These are phyloP conservation scores for Gracilaria domingensis DNA, from an alignment of 23 red algal species.

Conservation along the genomic window DNA sequence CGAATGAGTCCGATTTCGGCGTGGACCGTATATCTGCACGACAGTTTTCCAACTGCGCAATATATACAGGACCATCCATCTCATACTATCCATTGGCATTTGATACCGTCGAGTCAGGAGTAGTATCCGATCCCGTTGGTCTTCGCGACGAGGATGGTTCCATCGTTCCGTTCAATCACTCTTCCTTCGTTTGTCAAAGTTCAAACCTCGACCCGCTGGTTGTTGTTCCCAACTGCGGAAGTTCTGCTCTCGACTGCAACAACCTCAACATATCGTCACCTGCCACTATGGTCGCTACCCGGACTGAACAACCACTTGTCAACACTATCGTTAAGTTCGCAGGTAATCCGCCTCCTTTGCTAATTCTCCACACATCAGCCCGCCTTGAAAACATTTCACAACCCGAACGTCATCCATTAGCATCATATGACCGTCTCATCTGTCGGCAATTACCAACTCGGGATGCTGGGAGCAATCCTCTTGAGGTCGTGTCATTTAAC, in stretches of 20 bases:
- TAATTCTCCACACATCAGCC: background rate
- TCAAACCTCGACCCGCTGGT: background rate
- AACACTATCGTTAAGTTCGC: background rate
- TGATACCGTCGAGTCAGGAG: background rate
- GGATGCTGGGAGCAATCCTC: background rate
- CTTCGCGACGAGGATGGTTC: conserved; percentile 9
- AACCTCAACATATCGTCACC: background rate
- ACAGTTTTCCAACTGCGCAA: background rate
- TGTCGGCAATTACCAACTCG: background rate
- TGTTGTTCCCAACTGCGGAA: conserved; percentile 1
- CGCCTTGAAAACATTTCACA: background rate
- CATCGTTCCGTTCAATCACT: background rate
- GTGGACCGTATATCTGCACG: background rate
- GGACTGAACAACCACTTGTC: too few relatives aligned
- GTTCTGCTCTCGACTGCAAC: background rate
- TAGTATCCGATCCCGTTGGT: conserved; percentile 3
- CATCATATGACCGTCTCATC: conserved; percentile 1
- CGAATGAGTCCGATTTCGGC: background rate
- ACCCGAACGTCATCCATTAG: background rate
- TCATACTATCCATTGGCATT: conserved; percentile 36
- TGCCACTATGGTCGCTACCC: background rate
- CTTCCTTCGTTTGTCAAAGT: conserved; percentile 3
- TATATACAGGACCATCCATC: background rate
- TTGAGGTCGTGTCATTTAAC: background rate
- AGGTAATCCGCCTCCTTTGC: background rate